Evolutionary conservation across 2,329 filamentous ascomycete species (phyloP).

Genomic region (Pestalotiopsis sp.): DNA sequence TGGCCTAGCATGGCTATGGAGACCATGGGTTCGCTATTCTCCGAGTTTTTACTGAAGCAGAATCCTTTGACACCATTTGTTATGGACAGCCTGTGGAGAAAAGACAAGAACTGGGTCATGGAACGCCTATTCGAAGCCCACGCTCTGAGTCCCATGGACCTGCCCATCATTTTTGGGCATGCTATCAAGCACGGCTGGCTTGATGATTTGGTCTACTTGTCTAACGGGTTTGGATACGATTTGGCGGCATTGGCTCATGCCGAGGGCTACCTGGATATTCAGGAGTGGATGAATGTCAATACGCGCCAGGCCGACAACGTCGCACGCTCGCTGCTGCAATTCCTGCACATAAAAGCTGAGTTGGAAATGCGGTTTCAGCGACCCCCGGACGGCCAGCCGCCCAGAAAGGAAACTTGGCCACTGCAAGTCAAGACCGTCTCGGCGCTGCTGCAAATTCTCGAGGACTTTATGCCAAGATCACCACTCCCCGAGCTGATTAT

Average conservation of each 20-base stretch:
- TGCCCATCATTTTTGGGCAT: constrained; percentile 76
- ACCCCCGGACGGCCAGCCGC: constrained; percentile 62
- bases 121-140: constrained; percentile 79
- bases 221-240: constrained; percentile 85
- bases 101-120: constrained; percentile 86
- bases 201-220: constrained; percentile 75
- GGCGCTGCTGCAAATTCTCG: constrained; percentile 77
- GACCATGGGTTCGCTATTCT: constrained; percentile 76
- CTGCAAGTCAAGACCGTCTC: constrained; percentile 86
- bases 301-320: constrained; percentile 69
- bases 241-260: constrained; percentile 85
- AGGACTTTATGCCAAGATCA: constrained; percentile 66
- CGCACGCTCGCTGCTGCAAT: constrained; percentile 73
- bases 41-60: constrained; percentile 80
- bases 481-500: constrained; percentile 71
- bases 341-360: constrained; percentile 81
- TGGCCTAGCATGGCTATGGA: constrained; percentile 77
- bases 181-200: constrained; percentile 84
- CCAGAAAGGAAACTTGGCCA: constrained; percentile 67
- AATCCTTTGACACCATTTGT: constrained; percentile 84
- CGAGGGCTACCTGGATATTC: constrained; percentile 76
- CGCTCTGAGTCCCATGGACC: constrained; percentile 67
- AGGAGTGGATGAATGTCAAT: constrained; percentile 77
- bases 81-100: constrained; percentile 87
- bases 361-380: constrained; percentile 78